phyloP scores from a whole-genome alignment of 768 basidiomycete genomes.

The Boletus rex-veris region DNA sequence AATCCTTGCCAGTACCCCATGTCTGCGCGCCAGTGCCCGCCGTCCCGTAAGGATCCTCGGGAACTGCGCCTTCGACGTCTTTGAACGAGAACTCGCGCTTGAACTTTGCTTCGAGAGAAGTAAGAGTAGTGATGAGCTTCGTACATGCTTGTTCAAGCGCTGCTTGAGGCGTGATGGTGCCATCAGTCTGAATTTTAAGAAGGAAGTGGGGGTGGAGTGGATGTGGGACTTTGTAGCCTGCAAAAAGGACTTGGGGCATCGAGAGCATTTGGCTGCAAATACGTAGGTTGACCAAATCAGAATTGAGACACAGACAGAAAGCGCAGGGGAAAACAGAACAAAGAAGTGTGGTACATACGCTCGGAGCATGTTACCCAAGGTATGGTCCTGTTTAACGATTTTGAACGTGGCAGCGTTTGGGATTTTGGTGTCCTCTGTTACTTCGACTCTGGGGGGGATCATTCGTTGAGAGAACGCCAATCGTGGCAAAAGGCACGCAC shows the following conservation, averaged over 20 bases:
- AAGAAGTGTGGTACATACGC: conserved; percentile 53
- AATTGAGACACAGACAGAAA: not conserved
- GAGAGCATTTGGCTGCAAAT: conserved; percentile 77
- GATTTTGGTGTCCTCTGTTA: conserved; percentile 95
- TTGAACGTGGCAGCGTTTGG: conserved; percentile 96
- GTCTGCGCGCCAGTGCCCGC: conserved; percentile 37
- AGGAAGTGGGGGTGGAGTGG: conserved; percentile 93
- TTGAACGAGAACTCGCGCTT: conserved; percentile 80
- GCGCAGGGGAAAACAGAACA: not conserved
- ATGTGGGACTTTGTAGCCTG: conserved; percentile 97
- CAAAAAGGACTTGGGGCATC: conserved; percentile 87
- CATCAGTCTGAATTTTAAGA: conserved; percentile 95
- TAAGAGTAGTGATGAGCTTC: conserved; percentile 70
- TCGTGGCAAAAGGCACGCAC: conserved; percentile 50
- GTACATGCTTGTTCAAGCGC: conserved; percentile 82
- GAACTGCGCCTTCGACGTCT: conserved; percentile 52
- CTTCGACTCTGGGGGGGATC: conserved; percentile 65
- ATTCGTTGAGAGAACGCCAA: not conserved
- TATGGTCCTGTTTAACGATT: conserved; percentile 96
- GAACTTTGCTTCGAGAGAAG: conserved; percentile 70
- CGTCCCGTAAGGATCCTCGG: conserved; percentile 52
- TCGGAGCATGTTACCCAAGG: conserved; percentile 94
- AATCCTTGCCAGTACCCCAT: conserved; percentile 50
- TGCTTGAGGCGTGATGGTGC: conserved; percentile 73
- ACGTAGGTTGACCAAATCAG: conserved; percentile 4